Evolutionary conservation across 1,284 basidiomycete species (phyloP), one percentile per base, ranked within the genome.

Genomic region (Leccinum holopus): DNA sequence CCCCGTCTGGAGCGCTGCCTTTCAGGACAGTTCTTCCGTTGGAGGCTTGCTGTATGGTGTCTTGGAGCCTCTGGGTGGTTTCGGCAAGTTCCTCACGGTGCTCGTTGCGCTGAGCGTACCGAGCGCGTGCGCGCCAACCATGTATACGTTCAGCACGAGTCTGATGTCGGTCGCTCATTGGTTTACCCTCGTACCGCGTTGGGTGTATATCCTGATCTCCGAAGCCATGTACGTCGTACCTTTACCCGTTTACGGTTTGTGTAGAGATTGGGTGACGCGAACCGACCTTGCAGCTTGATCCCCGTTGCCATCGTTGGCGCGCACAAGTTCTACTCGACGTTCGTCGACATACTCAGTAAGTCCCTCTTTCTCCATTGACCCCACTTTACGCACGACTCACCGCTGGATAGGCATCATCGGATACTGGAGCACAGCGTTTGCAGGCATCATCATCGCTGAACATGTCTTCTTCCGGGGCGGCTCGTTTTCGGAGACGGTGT

Each of bases 111-210:
- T 84, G 61, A 81, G 79, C 10, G 76, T 83, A n/a, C 79, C 84
- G 0, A 82, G 83, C 53, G 80, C 82, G 11, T 81, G 87, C 67
- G 90, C 87, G 11, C 87, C 88, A 3, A 87, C 84, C 14, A 90
- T 92, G 83, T 93, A 93, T 71, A 87, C 87, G 3, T 90, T 88
- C 67, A 87, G 88, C 21, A 84, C 87, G 53, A 88, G 86, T 64
- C 82, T 90, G 66, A 90, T 92, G 83, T 82, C 90, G 10, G 78
- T 90, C 18, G 62, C 85, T 32, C 59, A 44, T 39, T 68, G 68
- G 66, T 82, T 85, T 63, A 75, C 80, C 18, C 74, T 77, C 41
- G 78, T 94, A 4, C 92, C 93, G 3, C 81, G 92, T 61, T 93
- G 89, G 76, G 77, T 91, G 39, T 84, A 89, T 67, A 84, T 92